Conservation (phyloP, 1,139 yeast genomes). For the Saccharomyces hybrid region DNA sequence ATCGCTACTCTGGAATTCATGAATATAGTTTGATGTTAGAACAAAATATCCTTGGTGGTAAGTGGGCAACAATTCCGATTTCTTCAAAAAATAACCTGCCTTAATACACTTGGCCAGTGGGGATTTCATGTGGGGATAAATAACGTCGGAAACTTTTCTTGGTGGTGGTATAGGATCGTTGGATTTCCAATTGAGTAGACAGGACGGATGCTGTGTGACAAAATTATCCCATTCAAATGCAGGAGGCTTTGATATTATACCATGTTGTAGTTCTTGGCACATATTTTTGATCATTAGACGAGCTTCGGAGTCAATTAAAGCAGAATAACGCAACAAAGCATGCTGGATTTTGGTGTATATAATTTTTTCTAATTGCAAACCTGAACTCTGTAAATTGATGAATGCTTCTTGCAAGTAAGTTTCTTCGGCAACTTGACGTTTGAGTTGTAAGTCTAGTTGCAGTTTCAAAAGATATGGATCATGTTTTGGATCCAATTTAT, state of each 20-base stretch:
- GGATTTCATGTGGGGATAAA: conserved; percentile 47
- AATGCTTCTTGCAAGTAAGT: conserved; percentile 65
- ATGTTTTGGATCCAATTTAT: conserved; percentile 32
- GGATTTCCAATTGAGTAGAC: conserved; percentile 37
- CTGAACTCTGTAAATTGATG: conserved; percentile 62
- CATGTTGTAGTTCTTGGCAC: conserved; percentile 55
- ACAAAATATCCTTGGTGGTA: conserved; percentile 64
- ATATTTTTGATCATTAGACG: conserved; percentile 49
- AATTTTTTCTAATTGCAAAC: conserved; percentile 63
- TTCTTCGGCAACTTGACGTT: conserved; percentile 61
- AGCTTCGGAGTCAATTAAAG: conserved; percentile 51
- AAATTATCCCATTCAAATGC: conserved; percentile 71
- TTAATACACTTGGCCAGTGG: conserved; percentile 45
- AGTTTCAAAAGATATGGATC: conserved; percentile 66
- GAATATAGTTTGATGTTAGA: conserved; percentile 63
- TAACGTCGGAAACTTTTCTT: conserved; percentile 43
- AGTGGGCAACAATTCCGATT: conserved; percentile 50
- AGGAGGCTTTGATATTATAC: conserved; percentile 55
- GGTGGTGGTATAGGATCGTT: conserved; percentile 41
- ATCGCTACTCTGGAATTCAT: conserved; percentile 62
- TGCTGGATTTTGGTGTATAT: conserved; percentile 59
- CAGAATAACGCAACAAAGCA: conserved; percentile 48
- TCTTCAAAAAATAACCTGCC: conserved; percentile 51
- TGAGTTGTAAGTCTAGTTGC: conserved; percentile 60
- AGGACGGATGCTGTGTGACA: conserved; percentile 45